Conservation (phyloP, 768 basidiomycete species). For the Termitomyces sp. region DNA sequence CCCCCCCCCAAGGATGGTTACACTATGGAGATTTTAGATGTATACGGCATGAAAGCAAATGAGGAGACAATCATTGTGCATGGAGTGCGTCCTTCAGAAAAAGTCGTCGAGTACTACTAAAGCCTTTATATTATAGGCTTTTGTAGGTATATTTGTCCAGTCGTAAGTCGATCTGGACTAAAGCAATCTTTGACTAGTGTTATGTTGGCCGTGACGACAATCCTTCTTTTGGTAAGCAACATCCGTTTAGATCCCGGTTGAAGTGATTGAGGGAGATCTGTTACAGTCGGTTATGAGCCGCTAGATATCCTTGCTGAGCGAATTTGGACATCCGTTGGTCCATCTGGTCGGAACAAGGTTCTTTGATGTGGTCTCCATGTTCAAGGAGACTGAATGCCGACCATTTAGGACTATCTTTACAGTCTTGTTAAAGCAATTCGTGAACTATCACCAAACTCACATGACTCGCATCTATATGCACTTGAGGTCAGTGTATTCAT, state of each 20-base stretch:
- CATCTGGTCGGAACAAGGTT: constrained; percentile 90
- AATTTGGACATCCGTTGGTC: constrained; percentile 76
- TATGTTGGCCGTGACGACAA: constrained; percentile 88
- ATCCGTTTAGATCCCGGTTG: not conserved
- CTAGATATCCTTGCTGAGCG: constrained; percentile 58
- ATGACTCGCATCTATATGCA: constrained; percentile 71
- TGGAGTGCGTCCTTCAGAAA: constrained; percentile 30
- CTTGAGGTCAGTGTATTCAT: constrained; percentile 55
- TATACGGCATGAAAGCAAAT: constrained; percentile 55
- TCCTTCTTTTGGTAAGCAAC: constrained; percentile 73
- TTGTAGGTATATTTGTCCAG: constrained; percentile 28
- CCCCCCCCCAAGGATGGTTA: constrained; percentile 87
- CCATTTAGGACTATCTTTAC: constrained; percentile 77
- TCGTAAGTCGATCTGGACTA: not conserved
- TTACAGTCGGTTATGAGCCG: constrained; percentile 76
- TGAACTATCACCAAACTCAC: constrained; percentile 65
- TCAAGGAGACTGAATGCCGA: not conserved
- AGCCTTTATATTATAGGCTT: constrained; percentile 33
- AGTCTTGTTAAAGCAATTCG: constrained; percentile 67
- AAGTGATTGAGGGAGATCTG: not conserved
- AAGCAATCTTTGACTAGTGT: constrained; percentile 36
- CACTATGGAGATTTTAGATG: constrained; percentile 71
- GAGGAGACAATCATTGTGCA: constrained; percentile 50
- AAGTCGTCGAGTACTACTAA: not conserved
- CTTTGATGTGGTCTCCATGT: not conserved